Evolutionary conservation across 257 asterid species (phyloP).

Genomic region (Fraxinus pennsylvanica): DNA sequence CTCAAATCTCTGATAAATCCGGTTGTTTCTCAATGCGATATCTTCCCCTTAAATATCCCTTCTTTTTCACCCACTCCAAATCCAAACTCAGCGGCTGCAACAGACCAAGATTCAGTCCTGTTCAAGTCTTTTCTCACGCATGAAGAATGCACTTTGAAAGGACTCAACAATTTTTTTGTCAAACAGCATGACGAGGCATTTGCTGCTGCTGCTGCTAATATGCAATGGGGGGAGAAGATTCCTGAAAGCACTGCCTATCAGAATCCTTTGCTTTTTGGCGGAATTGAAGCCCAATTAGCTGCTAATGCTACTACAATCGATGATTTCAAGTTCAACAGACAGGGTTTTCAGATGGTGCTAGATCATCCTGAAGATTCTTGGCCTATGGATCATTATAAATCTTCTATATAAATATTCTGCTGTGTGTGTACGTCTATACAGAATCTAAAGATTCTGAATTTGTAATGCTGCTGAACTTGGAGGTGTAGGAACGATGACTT

Average conservation of each 20-base stretch:
- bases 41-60: background rate
- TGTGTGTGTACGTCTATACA: constrained; percentile 13
- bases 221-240: constrained; percentile 25
- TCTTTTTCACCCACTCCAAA: too few species aligned
- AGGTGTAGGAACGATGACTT: background rate
- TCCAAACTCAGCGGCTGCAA: too few species aligned
- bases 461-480: constrained; percentile 15
- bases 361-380: constrained; percentile 32
- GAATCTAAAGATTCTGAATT: constrained; percentile 41
- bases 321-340: constrained; percentile 34
- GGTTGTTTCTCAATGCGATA: constrained; percentile 17
- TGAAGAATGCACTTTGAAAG: constrained; percentile 40
- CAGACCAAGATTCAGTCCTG: constrained; percentile 14
- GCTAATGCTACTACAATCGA: constrained; percentile 18
- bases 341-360: constrained; percentile 2
- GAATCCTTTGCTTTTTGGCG: constrained; percentile 33
- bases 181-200: constrained; percentile 40
- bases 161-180: constrained; percentile 41
- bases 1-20: constrained; percentile 48
- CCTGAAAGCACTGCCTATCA: constrained; percentile 25
- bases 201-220: constrained; percentile 2
- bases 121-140: constrained; percentile 23
- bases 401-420: background rate
- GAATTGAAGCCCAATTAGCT: constrained; percentile 28
- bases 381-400: constrained; percentile 30